phyloP scores from a whole-genome alignment of 345 rosid genomes.

The Fremontodendron californicum region DNA sequence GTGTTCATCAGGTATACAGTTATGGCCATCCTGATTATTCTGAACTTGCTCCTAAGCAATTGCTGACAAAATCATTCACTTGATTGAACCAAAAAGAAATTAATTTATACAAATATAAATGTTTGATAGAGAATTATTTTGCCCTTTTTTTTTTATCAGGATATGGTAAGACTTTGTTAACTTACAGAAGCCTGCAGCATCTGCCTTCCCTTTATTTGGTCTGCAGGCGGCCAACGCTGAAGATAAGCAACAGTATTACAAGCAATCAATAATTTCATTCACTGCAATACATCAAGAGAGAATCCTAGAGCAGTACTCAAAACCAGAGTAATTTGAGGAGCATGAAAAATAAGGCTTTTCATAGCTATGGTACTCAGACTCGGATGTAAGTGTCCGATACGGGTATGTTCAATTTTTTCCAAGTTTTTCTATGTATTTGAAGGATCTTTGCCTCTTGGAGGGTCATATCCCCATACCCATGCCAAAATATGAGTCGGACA shows the following conservation, averaged over 20 bases:
- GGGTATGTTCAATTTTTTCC: too few relatives aligned
- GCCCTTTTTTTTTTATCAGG: neutral
- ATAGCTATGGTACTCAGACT: too few relatives aligned
- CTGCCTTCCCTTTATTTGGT: too few relatives aligned
- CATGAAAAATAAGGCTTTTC: neutral
- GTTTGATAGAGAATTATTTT: neutral
- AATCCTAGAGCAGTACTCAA: neutral
- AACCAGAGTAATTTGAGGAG: neutral
- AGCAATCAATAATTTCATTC: too few relatives aligned
- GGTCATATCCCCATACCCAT: too few relatives aligned
- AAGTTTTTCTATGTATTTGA: too few relatives aligned
- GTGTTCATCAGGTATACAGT: constrained; percentile 66
- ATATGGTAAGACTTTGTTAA: neutral
- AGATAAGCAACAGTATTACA: too few relatives aligned
- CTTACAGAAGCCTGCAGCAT: neutral
- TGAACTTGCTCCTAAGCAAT: constrained; percentile 21
- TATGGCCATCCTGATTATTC: constrained; percentile 46
- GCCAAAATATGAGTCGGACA: too few relatives aligned
- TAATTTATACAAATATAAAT: too few relatives aligned
- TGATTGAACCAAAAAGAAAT: neutral
- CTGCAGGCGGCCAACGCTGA: too few relatives aligned
- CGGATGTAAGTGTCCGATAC: too few relatives aligned
- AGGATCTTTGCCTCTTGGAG: too few relatives aligned
- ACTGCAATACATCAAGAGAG: neutral
- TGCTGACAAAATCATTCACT: neutral